Conservation (phyloP, 352 stramenopile species). For the Globisporangium canariense region DNA sequence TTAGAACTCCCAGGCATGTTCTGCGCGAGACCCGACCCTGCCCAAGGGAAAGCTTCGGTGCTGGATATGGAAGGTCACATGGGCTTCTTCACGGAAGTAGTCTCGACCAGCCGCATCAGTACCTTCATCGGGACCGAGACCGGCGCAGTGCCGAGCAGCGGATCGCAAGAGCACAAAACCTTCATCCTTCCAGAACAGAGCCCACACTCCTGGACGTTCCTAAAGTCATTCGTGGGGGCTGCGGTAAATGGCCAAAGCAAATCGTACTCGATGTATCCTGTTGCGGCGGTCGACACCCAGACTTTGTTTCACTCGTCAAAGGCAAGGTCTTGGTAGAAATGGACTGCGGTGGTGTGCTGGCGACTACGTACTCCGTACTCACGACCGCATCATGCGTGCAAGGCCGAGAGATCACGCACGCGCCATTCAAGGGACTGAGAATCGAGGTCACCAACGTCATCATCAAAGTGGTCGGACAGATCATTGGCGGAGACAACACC, state of each 20-base stretch:
- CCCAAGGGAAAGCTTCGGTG: background rate
- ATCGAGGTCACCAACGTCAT: background rate
- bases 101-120: background rate
- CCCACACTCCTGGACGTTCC: background rate
- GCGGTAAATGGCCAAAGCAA: background rate
- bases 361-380: background rate
- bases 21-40: background rate
- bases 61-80: background rate
- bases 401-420: background rate
- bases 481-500: background rate
- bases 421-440: too few relatives aligned
- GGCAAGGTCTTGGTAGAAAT: too few relatives aligned
- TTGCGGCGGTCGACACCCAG: background rate
- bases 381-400: background rate
- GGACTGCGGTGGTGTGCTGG: background rate
- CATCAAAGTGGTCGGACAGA: background rate
- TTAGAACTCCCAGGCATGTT: background rate
- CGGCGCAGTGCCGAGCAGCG: background rate
- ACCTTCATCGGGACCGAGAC: background rate
- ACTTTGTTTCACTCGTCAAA: background rate
- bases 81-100: background rate
- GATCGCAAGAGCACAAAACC: background rate
- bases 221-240: background rate
- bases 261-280: background rate
- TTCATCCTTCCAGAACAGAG: background rate